Evolutionary conservation across 2,329 filamentous ascomycete genomes (phyloP), one percentile per base, ranked within the genome.

Genomic region (Ceratocystis harringtonii): DNA sequence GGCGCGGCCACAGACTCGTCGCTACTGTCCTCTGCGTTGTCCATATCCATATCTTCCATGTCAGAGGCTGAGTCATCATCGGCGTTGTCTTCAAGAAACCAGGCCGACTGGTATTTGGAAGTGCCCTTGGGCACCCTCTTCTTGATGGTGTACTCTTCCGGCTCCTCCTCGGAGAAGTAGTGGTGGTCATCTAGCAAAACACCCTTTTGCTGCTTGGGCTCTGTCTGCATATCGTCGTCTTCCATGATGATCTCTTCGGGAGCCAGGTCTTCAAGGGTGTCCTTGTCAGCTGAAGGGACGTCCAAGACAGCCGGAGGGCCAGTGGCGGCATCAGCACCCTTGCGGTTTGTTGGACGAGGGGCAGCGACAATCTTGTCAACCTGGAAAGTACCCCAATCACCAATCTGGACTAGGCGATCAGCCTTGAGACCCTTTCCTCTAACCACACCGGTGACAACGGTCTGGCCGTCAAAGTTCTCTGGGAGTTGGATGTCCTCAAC

Each of bases 131-230:
- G 94, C 25, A 99, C 76, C 68, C 84, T 84, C 75, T 87, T 94
- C 5, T 89, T 89, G 41, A 78, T 76, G 44, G 80, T 76, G 19
- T 84, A 78, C 64, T 84, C 79, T 52, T 81, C 79, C 5, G 80
- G 78, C 64, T 94, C 87, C 60, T 94, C 90, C 55, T 97, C 92
- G 0, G 92, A 92, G 73, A 97, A 99, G 75, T 99, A 99, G 73
- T 97, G 92, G 74, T 99, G 92, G 70, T 97, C 92, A 70, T 99
- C 94, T 8, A 99, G 80, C 50, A 99, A 78, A 0, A 99, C 94
- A 69, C 92, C 94, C 76, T 92, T 95, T 72, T 86, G 86, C 55
- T 81, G 79, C 48, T 63, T 50, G 1, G 78, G 77, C 2, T 70
- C 69, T 71, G 75, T 73, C 36, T 73, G 73, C 69, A 74, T 75